Percentiles rank a stretch among this genome's conserved stretches.
These are phyloP conservation scores for Cenchrus fungigraminus DNA, from an alignment of 176 grass and related monocot species.

Conservation along the genomic window DNA sequence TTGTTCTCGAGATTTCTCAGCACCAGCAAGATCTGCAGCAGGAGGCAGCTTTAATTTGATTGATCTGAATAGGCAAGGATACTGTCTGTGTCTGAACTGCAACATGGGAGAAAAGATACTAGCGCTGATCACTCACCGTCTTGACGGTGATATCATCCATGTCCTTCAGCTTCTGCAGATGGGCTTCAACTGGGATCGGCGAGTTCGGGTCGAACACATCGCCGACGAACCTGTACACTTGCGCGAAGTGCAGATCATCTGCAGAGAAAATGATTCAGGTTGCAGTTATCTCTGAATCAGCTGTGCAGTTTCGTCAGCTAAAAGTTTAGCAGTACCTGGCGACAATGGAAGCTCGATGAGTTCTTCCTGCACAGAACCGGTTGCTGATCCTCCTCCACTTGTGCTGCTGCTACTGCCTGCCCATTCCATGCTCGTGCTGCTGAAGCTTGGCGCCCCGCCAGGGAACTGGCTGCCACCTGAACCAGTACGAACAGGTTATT, in stretches of 20 bases:
- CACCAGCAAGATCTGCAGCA: conserved; percentile 68
- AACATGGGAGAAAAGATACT: not conserved
- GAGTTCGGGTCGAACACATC: conserved; percentile 79
- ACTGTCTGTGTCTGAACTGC: not conserved
- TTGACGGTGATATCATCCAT: conserved; percentile 54
- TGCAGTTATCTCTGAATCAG: not conserved
- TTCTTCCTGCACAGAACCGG: conserved; percentile 9
- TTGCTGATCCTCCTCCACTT: not conserved
- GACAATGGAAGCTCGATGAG: conserved; percentile 46
- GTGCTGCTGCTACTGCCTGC: conserved; percentile 1
- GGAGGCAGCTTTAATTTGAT: not conserved
- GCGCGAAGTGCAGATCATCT: conserved; percentile 71
- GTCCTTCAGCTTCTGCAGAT: conserved; percentile 58
- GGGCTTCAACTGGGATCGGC: conserved; percentile 39
- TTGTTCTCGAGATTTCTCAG: conserved; percentile 73
- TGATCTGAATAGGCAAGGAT: not conserved
- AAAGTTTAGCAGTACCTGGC: conserved; percentile 15
- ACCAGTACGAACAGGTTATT: not conserved
- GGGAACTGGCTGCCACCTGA: conserved; percentile 31
- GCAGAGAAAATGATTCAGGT: not conserved
- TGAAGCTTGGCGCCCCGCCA: conserved; percentile 30
- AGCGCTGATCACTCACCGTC: conserved; percentile 42
- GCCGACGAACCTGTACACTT: conserved; percentile 80
- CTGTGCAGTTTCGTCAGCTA: not conserved
- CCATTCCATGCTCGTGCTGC: conserved; percentile 7